Conservation (phyloP, 2,329 filamentous ascomycete species). For the Scedosporium apiospermum region DNA sequence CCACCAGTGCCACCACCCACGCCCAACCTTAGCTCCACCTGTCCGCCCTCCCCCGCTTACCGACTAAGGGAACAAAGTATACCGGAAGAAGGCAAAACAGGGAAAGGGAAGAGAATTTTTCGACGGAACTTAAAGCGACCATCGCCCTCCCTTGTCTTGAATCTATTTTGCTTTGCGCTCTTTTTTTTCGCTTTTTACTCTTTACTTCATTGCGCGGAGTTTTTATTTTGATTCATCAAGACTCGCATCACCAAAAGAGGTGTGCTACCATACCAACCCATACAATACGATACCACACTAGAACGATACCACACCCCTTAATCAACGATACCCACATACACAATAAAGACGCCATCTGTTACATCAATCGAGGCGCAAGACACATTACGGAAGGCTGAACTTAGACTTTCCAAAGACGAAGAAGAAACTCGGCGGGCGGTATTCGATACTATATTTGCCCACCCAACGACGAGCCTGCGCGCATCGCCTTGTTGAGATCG, state of each 20-base stretch:
- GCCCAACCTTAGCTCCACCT: not conserved
- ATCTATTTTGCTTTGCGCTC: not conserved
- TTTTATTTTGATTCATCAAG: not conserved
- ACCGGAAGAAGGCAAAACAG: not conserved
- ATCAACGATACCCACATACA: not conserved
- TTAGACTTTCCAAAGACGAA: not conserved
- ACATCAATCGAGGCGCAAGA: not conserved
- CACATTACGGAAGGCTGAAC: not conserved
- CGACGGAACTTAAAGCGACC: not conserved
- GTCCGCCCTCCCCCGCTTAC: not conserved
- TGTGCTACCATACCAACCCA: not conserved
- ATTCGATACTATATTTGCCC: not conserved
- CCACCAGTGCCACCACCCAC: not conserved
- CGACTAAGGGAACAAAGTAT: too few species aligned
- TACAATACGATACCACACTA: too few species aligned
- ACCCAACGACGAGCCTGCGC: not conserved
- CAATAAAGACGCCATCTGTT: not conserved
- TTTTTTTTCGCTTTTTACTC: not conserved
- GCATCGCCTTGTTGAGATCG: not conserved
- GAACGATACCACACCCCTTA: not conserved
- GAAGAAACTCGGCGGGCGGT: not conserved
- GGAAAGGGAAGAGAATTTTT: not conserved
- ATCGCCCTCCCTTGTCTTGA: not conserved
- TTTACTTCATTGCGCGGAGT: not conserved
- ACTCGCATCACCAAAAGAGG: not conserved